phyloP scores from a whole-genome alignment of 768 basidiomycete species.

The Auricularia cornea region DNA sequence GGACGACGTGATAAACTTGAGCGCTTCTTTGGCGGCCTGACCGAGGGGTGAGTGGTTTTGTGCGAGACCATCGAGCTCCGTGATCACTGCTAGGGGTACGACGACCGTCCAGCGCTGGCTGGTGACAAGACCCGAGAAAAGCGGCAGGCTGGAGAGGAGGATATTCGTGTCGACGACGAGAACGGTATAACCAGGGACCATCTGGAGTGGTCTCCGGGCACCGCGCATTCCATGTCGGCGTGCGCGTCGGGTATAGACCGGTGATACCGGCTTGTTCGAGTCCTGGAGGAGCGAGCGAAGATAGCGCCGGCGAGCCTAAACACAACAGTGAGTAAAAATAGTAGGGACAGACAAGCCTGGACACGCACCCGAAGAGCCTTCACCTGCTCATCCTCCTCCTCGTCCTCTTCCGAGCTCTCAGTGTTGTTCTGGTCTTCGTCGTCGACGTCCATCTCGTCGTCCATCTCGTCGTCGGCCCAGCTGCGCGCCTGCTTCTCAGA shows the following conservation, averaged over 20 bases:
- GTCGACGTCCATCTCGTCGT: constrained; percentile 65
- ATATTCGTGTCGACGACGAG: constrained; percentile 96
- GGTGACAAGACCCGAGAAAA: constrained; percentile 70
- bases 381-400: constrained; percentile 63
- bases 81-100: constrained; percentile 88
- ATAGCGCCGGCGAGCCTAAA: constrained; percentile 48
- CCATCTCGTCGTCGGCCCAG: constrained; percentile 34
- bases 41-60: constrained; percentile 57
- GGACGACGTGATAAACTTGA: constrained; percentile 66
- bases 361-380: constrained; percentile 77
- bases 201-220: constrained; percentile 37
- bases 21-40: constrained; percentile 61
- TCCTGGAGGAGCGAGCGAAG: constrained; percentile 58
- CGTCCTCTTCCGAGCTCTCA: constrained; percentile 42
- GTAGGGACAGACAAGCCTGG: no score
- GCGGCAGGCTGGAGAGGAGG: constrained; percentile 69
- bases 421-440: constrained; percentile 41
- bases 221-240: constrained; percentile 21
- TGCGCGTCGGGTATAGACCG: constrained; percentile 18
- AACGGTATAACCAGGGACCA: constrained; percentile 79
- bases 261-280: constrained; percentile 26
- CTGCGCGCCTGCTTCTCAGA: constrained; percentile 61
- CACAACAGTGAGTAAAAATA: no score
- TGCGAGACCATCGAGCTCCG: constrained; percentile 91
- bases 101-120: constrained; percentile 79